Evolutionary conservation across 345 rosid genomes (phyloP), one percentile per base, ranked within the genome.

Genomic region (Eucalyptus cloeziana): DNA sequence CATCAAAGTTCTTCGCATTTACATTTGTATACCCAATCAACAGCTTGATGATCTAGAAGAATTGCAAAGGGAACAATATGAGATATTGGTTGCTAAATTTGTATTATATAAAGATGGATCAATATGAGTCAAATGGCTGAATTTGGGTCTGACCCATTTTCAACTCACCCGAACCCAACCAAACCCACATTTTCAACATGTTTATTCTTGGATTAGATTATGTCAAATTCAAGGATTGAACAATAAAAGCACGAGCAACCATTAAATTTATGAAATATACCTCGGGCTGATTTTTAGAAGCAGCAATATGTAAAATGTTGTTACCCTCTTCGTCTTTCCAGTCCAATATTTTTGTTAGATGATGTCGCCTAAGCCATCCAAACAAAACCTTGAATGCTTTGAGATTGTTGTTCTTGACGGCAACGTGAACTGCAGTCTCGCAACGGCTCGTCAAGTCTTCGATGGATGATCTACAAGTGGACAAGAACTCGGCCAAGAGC

Each of bases 351-450:
- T 62, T 62, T 62, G 69, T 62, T 1, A 62, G 69, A 62, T 0
- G 33, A 6, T 27, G 17, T 30, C 69, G 17, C 69, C 13, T 62
- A 6, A 62, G 69, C 69, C 69, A 62, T 62, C 69, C 69, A 30
- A 62, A 62, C 33, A 62, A 30, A 62, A 62, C 33, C 33, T 62
- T 0, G 8, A 62, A 62, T 30, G 33, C 69, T 62, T 3, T 62
- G 69, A 0, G 31, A 8, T 30, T 62, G 69, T 0, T 0, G 33
- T 30, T 62, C 7, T 30, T 14, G 17, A 62, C 0, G 8, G 69
- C 69, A 62, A 0, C 0, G 2, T 62, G 69, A 62, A 30, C 17
- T 0, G 8, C 33, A 0, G 69, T 62, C 0, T 62, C 69, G 0
- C 69, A 62, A 2, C 0, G 8, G 69, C 69, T 62, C 1, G 69